phyloP scores from a whole-genome alignment of 2,329 filamentous ascomycete species.

The Diaporthe destruens region DNA sequence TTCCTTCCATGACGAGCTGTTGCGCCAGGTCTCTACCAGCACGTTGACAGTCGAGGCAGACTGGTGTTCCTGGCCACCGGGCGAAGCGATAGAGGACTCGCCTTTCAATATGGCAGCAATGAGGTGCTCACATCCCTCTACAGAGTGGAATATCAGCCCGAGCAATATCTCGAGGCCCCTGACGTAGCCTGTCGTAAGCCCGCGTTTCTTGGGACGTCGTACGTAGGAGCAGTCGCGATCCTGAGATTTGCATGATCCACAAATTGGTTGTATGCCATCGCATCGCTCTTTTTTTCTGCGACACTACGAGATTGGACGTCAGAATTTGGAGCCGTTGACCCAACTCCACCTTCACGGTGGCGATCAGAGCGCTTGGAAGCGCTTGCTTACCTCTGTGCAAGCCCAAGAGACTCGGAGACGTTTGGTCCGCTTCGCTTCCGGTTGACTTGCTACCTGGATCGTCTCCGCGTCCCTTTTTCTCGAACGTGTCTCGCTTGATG shows the following conservation, averaged over 20 bases:
- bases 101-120: conserved; percentile 9
- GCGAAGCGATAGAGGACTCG: not conserved
- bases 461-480: conserved; percentile 17
- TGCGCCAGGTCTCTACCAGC: conserved; percentile 11
- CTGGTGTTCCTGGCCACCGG: not conserved
- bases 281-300: conserved; percentile 36
- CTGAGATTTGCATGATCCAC: conserved; percentile 12
- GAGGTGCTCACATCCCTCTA: not conserved
- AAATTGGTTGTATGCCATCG: conserved; percentile 47
- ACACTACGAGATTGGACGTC: conserved; percentile 41
- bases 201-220: conserved; percentile 15
- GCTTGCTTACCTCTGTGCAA: not conserved
- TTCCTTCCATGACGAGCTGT: conserved; percentile 11
- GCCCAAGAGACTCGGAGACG: conserved; percentile 5
- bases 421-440: not conserved
- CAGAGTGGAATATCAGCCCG: conserved; percentile 1
- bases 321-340: not conserved
- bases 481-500: conserved; percentile 1
- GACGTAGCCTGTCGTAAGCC: conserved; percentile 8
- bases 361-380: not conserved
- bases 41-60: conserved; percentile 13
- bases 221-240: conserved; percentile 12
- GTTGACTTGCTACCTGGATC: not conserved
- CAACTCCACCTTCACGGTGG: not conserved
- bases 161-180: conserved; percentile 13